Percentiles rank a stretch among this genome's conserved stretches.
These are phyloP conservation scores for Kazachstania taianensis DNA, from an alignment of 805 yeast genomes.

Conservation along the genomic window DNA sequence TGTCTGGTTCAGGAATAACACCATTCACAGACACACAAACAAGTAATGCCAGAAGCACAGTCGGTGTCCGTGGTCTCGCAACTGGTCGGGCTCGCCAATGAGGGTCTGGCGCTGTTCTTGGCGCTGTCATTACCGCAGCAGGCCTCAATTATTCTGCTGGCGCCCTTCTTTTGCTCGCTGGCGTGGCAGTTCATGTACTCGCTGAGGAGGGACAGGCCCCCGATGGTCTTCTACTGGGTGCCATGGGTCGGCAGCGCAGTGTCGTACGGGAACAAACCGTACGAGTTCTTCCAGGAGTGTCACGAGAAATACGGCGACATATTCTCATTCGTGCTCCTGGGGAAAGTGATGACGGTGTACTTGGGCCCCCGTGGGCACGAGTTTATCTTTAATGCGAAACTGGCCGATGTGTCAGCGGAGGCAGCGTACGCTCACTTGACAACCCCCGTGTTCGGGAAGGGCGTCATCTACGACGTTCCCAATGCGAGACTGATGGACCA, in stretches of 20 bases:
- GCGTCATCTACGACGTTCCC: constrained; percentile 95
- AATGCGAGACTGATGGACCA: constrained; percentile 93
- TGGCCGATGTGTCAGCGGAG: constrained; percentile 87
- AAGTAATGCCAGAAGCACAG: neutral
- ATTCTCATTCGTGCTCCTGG: constrained; percentile 80
- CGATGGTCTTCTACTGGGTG: constrained; percentile 82
- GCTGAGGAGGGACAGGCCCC: constrained; percentile 73
- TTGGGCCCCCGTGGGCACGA: constrained; percentile 98
- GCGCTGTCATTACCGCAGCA: constrained; percentile 31
- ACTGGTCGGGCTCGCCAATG: neutral
- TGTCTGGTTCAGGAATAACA: neutral
- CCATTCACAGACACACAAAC: neutral
- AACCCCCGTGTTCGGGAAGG: constrained; percentile 98
- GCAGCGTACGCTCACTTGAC: constrained; percentile 93
- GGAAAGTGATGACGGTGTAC: constrained; percentile 89
- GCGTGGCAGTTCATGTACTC: constrained; percentile 60
- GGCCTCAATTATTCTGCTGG: constrained; percentile 25
- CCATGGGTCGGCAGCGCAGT: constrained; percentile 96
- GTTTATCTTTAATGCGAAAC: constrained; percentile 83
- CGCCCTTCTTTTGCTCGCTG: constrained; percentile 56
- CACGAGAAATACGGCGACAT: constrained; percentile 84
- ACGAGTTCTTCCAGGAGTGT: constrained; percentile 72
- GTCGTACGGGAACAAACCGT: constrained; percentile 86
- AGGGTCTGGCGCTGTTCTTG: constrained; percentile 14
- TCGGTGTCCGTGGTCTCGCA: neutral